A percentile compares a stretch with the other conserved stretches of the same genome.
Evolutionary conservation across 192 early-diverging fungal species (phyloP).

Genomic region (Geranomyces variabilis): DNA sequence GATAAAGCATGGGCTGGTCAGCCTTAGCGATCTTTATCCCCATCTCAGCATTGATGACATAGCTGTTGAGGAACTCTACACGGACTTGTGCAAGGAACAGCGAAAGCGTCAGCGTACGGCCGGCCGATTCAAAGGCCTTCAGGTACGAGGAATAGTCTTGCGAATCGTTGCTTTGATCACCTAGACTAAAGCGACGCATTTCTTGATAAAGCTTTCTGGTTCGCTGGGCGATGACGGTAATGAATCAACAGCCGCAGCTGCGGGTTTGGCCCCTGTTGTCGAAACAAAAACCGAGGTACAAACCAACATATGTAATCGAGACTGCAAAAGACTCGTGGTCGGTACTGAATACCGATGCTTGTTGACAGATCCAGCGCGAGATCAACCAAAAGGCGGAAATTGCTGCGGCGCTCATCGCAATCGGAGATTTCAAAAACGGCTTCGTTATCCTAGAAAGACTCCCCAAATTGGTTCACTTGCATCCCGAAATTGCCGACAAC

Average conservation of each 20-base stretch:
- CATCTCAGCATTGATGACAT: slow-evolving; percentile 62
- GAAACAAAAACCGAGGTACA: not conserved
- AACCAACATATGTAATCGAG: too few species aligned
- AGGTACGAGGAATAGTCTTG: slow-evolving; percentile 44
- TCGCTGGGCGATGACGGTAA: slow-evolving; percentile 44
- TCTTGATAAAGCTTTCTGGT: slow-evolving; percentile 35
- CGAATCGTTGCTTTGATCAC: not conserved
- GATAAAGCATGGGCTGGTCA: slow-evolving; percentile 54
- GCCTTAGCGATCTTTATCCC: slow-evolving; percentile 67
- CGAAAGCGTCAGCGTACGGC: slow-evolving; percentile 40
- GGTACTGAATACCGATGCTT: too few species aligned
- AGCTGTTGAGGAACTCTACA: slow-evolving; percentile 50
- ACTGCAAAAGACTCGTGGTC: too few species aligned
- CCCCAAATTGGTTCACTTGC: slow-evolving; percentile 52
- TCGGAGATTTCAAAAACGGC: slow-evolving; percentile 64
- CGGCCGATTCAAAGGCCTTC: slow-evolving; percentile 50
- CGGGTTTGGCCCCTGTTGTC: not conserved
- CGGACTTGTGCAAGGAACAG: slow-evolving; percentile 48
- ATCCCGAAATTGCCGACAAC: slow-evolving; percentile 64
- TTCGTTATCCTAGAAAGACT: slow-evolving; percentile 55
- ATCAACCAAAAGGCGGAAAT: slow-evolving; percentile 71
- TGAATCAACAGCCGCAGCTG: slow-evolving; percentile 7
- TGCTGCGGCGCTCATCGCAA: slow-evolving; percentile 59
- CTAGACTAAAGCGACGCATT: slow-evolving; percentile 6
- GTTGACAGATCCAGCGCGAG: too few species aligned